Conservation (phyloP, 2,329 filamentous ascomycete genomes). For the Chaetomium sp. region DNA sequence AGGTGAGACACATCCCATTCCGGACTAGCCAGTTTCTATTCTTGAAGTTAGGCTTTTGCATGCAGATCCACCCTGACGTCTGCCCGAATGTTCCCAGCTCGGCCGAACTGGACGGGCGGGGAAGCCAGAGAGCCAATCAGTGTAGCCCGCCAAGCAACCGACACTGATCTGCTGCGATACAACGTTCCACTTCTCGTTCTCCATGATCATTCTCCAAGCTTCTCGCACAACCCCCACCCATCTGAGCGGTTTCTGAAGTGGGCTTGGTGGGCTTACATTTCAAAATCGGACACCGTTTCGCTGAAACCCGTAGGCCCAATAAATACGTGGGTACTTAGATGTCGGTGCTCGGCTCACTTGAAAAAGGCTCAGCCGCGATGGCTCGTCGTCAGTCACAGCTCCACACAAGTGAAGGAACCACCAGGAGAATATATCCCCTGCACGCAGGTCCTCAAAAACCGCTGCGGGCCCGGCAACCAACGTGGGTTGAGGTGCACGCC, state of each 20-base stretch:
- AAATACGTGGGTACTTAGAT: too few species aligned
- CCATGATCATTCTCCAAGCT: background rate
- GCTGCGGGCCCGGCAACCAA: too few species aligned
- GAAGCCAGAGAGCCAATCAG: background rate
- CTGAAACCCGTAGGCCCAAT: too few species aligned
- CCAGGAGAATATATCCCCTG: too few species aligned
- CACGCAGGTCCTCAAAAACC: too few species aligned
- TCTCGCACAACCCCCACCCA: background rate
- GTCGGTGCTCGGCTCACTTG: too few species aligned
- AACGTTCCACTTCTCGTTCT: conserved; percentile 12
- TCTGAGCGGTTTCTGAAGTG: background rate
- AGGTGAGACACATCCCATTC: conserved; percentile 4
- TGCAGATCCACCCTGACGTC: conserved; percentile 10
- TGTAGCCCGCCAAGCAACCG: background rate
- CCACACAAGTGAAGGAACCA: too few species aligned
- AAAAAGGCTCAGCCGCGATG: too few species aligned
- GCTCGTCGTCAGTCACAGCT: too few species aligned
- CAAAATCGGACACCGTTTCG: too few species aligned
- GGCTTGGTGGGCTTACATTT: too few species aligned
- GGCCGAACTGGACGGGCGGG: background rate
- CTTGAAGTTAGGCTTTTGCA: conserved; percentile 19
- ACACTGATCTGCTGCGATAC: conserved; percentile 7
- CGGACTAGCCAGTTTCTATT: conserved; percentile 25
- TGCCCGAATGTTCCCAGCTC: background rate
- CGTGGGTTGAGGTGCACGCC: too few species aligned